phyloP scores from a whole-genome alignment of 2,329 filamentous ascomycete species.

The Chlorencoelia australis region DNA sequence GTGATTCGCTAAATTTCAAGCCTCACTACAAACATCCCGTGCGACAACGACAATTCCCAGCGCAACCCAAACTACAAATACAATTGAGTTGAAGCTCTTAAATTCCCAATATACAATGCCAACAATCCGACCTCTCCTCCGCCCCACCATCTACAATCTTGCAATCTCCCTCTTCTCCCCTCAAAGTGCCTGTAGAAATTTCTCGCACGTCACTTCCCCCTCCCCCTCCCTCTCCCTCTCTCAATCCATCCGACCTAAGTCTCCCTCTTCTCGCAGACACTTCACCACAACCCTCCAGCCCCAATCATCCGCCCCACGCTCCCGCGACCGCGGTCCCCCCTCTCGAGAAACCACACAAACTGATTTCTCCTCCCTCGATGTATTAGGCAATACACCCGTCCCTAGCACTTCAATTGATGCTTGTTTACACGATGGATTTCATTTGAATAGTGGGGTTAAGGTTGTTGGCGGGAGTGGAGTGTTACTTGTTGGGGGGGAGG shows the following conservation, averaged over 20 bases:
- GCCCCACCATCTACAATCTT: conserved; percentile 21
- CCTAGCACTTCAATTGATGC: conserved; percentile 79
- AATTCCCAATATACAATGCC: too few relatives aligned
- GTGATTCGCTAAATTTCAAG: too few relatives aligned
- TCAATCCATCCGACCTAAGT: neutral
- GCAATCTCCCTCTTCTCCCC: conserved; percentile 16
- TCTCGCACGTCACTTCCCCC: neutral
- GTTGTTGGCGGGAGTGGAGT: conserved; percentile 55
- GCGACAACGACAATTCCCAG: too few relatives aligned
- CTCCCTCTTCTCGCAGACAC: neutral
- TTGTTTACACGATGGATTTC: conserved; percentile 75
- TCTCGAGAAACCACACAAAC: conserved; percentile 52
- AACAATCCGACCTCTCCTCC: too few relatives aligned
- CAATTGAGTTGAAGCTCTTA: too few relatives aligned
- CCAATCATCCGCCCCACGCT: conserved; percentile 9
- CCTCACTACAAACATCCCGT: too few relatives aligned
- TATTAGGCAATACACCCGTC: conserved; percentile 63
- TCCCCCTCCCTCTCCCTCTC: neutral
- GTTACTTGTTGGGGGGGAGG: conserved; percentile 75
- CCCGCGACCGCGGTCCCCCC: conserved; percentile 47
- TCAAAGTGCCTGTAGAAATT: neutral
- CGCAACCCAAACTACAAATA: too few relatives aligned
- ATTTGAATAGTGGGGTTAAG: conserved; percentile 65
- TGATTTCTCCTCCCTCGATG: conserved; percentile 67
- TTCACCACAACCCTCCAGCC: neutral